Evolutionary conservation across 2,329 filamentous ascomycete species (phyloP), one percentile per base, ranked within the genome.

Genomic region (Pochonia chlamydosporia): DNA sequence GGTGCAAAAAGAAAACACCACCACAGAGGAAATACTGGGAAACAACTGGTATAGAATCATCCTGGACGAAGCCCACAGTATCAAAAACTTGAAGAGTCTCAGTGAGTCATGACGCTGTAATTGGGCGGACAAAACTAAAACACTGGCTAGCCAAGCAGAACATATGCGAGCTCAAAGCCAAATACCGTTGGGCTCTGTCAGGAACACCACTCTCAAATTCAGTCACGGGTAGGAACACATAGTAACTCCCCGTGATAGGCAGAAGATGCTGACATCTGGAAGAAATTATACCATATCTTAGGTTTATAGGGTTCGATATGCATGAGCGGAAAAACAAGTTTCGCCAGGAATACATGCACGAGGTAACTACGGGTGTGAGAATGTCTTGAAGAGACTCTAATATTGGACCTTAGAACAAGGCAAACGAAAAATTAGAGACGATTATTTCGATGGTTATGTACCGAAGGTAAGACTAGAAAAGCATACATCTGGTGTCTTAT

Each of bases 1-100:
- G 20, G 13, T 2, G 44, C 14, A 31, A 21, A 11, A 37, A 14
- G 13, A 18, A 20, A 40, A 43, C 10, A 54, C 53, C 0, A 47
- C 16, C 8, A 31, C 41, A 28, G 37, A 23, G 3, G 20, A 11
- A 26, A 18, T 50, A 14, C 43, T 50, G 21, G 23, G 37, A 2
- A 1, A 55, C 0, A 58, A 64, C 0, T 80, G 71, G 64, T 70
- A 75, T 35, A 63, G 81, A 2, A 50, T 83, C 3, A 68, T 82
- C 1, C 61, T 82, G 0, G 79, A 83, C 40, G 79, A 83, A 54
- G 77, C 72, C 0, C 78, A 82, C 43, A 54, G 54, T 0, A 79
- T 83, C 50, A 81, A 81, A 50, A 81, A 79, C 25, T 60, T 69
- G 5, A 47, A 47, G 0, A 58, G 62, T 0, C 46, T 52, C 8